phyloP scores from a whole-genome alignment of 768 basidiomycete genomes.

The Fibroporia radiculosa region DNA sequence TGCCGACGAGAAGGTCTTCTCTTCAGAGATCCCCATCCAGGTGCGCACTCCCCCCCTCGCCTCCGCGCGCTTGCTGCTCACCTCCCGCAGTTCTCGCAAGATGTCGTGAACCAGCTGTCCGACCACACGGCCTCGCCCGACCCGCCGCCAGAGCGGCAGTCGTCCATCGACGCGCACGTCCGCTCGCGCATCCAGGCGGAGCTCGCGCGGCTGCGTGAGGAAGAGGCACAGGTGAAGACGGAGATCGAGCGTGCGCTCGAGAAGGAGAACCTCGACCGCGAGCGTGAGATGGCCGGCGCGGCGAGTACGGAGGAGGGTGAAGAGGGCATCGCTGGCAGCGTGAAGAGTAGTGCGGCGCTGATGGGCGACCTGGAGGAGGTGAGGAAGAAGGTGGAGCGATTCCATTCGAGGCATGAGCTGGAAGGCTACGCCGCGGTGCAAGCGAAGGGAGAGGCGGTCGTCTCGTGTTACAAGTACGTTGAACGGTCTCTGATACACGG shows the following conservation, averaged over 20 bases:
- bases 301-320: constrained; percentile 25
- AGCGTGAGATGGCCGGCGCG: constrained; percentile 44
- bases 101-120: constrained; percentile 73
- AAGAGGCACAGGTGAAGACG: constrained; percentile 61
- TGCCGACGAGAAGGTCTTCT: constrained; percentile 45
- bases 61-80: not conserved
- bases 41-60: constrained; percentile 14
- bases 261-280: constrained; percentile 81
- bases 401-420: constrained; percentile 48
- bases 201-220: constrained; percentile 52
- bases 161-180: constrained; percentile 65
- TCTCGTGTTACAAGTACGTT: constrained; percentile 69
- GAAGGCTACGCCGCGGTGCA: constrained; percentile 50
- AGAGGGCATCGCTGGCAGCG: constrained; percentile 29
- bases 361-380: constrained; percentile 74
- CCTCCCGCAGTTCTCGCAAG: constrained; percentile 62
- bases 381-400: constrained; percentile 62
- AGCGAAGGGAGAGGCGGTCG: constrained; percentile 48
- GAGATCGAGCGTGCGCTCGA: constrained; percentile 77
- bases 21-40: constrained; percentile 32
- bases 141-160: constrained; percentile 62
- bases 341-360: constrained; percentile 55
- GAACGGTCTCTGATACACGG: constrained; percentile 2
- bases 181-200: constrained; percentile 66
- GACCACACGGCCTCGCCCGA: constrained; percentile 53